A percentile compares a stretch with the other conserved stretches of the same genome.
These are phyloP conservation scores for Aureobasidium lini DNA, from an alignment of 2,329 filamentous ascomycete genomes.

Conservation along the genomic window DNA sequence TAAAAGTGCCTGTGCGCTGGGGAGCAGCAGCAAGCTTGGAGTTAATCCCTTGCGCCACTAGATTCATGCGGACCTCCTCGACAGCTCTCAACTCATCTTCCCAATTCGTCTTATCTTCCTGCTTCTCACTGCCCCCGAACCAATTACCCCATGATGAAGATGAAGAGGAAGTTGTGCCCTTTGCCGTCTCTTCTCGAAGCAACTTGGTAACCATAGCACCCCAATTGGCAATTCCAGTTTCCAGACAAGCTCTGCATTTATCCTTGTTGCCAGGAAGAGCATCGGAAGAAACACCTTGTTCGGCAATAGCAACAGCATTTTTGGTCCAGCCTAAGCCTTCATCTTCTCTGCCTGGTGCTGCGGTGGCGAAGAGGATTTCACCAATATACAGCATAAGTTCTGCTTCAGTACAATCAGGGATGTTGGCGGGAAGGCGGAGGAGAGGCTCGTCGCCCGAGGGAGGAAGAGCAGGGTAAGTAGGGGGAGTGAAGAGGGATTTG, in stretches of 20 bases:
- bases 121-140: slow-evolving; percentile 16
- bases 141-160: slow-evolving; percentile 17
- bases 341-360: slow-evolving; percentile 44
- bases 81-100: slow-evolving; percentile 15
- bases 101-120: slow-evolving; percentile 14
- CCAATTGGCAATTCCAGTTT: slow-evolving; percentile 75
- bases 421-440: slow-evolving; percentile 49
- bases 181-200: slow-evolving; percentile 45
- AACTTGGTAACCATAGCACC: slow-evolving; percentile 61
- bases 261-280: slow-evolving; percentile 37
- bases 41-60: slow-evolving; percentile 20
- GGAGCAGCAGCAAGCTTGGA: slow-evolving; percentile 15
- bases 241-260: slow-evolving; percentile 69
- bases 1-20: neutral
- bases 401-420: slow-evolving; percentile 71
- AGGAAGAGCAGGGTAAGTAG: slow-evolving; percentile 59
- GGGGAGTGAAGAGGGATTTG: slow-evolving; percentile 21
- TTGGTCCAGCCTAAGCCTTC: slow-evolving; percentile 77
- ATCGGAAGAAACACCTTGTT: neutral
- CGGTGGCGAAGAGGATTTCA: slow-evolving; percentile 76
- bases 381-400: slow-evolving; percentile 84
- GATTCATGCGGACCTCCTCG: slow-evolving; percentile 19
- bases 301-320: slow-evolving; percentile 10
- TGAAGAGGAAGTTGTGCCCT: neutral
- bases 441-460: slow-evolving; percentile 63